phyloP scores from a whole-genome alignment of 257 asterid species.

The Perilla frutescens region DNA sequence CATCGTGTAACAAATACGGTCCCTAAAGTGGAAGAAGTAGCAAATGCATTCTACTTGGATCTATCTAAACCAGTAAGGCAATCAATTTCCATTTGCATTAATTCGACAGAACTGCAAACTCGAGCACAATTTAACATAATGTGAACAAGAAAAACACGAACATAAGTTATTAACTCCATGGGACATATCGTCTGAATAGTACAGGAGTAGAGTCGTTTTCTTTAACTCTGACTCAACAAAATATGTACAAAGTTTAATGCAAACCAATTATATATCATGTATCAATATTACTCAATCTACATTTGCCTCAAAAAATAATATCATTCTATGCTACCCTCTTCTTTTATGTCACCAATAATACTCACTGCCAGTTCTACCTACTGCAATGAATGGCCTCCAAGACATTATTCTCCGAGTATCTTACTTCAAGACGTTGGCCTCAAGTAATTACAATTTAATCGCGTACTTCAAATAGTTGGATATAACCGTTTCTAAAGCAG shows the following conservation, averaged over 20 bases:
- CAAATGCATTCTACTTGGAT: not conserved
- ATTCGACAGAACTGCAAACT: not conserved
- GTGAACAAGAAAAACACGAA: too few species aligned
- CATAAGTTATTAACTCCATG: not conserved
- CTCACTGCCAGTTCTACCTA: not conserved
- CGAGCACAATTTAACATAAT: not conserved
- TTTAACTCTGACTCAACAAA: not conserved
- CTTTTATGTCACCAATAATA: slow-evolving; percentile 16
- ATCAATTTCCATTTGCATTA: not conserved
- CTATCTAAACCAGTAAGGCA: not conserved
- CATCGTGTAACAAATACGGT: not conserved
- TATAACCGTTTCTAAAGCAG: not conserved
- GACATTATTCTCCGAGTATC: not conserved
- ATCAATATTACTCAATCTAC: not conserved
- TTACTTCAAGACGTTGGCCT: not conserved
- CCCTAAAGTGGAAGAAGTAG: not conserved
- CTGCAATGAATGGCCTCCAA: not conserved
- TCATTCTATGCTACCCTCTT: not conserved
- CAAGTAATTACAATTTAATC: not conserved
- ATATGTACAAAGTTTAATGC: not conserved
- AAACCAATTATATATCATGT: not conserved
- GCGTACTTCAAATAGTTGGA: not conserved
- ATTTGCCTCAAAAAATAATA: not conserved
- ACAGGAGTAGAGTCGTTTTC: not conserved
- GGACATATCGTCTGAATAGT: not conserved